Base-by-base conservation (phyloP, 148 eudicot genomes). In the Salicornia ramosissima region DNA sequence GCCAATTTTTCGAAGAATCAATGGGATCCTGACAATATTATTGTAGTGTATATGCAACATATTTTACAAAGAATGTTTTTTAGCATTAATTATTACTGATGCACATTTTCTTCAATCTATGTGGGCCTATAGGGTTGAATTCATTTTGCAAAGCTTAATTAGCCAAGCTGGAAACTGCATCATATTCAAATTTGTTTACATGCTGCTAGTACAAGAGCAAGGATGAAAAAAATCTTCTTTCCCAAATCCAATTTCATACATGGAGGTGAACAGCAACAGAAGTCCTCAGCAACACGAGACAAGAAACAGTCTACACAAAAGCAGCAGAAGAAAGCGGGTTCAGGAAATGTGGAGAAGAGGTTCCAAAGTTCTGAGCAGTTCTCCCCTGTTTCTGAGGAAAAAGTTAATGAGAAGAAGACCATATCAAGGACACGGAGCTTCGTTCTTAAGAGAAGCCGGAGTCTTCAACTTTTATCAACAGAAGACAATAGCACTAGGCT, bases 181-280 rank as follows among this genome's bases (percentile, higher is more conserved):
- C 46, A 57, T 18, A 10, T 16, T 12, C 46, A 15, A 34, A 10
- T n/a, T 11, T 65, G 45, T 54, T 22, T 52, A 65, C 49, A 69
- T 53, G 74, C 19, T 63, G 28, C 49, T 19, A 47, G 55, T 50
- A 57, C 18, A 57, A 39, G 68, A 71, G 42, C 33, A 73, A 73
- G 40, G 50, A 78, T 78, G 80, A 78, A 78, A 54, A 78, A 78
- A 59, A 66, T 72, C n/a, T 67, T 78, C 65, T 78, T 73, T 63
- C 59, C 40, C 45, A 72, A 68, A 55, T 71, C 76, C 51, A 55
- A 71, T 36, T 61, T 76, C 1, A 68, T 77, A 67, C 55, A 59
- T 52, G 80, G 69, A 72, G 55, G 36, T 28, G 72, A 77, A 31
- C 51, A 51, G 18, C 72, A 19, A 9, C 71, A 67, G 45, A 55